Base-by-base conservation (phyloP, 495 filamentous ascomycete species). In the Ramalina peruviana region DNA sequence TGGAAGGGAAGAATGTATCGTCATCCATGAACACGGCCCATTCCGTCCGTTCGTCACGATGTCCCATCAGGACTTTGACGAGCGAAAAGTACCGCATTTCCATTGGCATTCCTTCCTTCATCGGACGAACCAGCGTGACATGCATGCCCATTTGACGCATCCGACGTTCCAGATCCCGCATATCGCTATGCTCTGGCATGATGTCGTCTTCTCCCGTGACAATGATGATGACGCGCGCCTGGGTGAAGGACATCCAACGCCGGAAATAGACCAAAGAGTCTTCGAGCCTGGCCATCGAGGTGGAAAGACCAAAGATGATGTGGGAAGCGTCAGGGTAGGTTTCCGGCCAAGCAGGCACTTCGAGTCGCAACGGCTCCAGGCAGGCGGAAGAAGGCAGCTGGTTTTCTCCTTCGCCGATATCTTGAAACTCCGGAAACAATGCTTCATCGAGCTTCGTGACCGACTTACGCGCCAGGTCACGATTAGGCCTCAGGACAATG, bases 21-120 rank as follows among this genome's bases (percentile, higher is more conserved):
- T 86, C 82, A 59, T 86, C 81, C 25, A 84, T 69, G 30, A 86
- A 66, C 43, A 67, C 74, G 12, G 72, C 66, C 80, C 80, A 86
- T 30, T 66, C 60, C 0, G 76, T 81, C 2, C 66, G 48, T 1
- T 68, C 62, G 9, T 67, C 67, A n/a, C 68, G 54, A 48, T 70
- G 57, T 6, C 67, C 53, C 37, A 74, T 65, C 43, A 83, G 61
- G 19, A 72, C 64, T 15, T 69, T 62, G 4, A 84, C 57, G 20
- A 83, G 60, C 0, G 74, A 68, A 54, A 83, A 82, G 55, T 85
- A 82, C 33, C 78, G 72, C 36, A 74, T 67, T 17, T 71, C 60
- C 19, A 69, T 55, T 1, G 17, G 17, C 5, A 71, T 64, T 47
- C 68, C 70, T 40, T 70, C 60, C n/a, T 73, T 67, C 10, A 68